Percentiles rank a stretch among this genome's conserved stretches.
phyloP scores from a whole-genome alignment of 768 basidiomycete species.

The Termitomyces sp. region DNA sequence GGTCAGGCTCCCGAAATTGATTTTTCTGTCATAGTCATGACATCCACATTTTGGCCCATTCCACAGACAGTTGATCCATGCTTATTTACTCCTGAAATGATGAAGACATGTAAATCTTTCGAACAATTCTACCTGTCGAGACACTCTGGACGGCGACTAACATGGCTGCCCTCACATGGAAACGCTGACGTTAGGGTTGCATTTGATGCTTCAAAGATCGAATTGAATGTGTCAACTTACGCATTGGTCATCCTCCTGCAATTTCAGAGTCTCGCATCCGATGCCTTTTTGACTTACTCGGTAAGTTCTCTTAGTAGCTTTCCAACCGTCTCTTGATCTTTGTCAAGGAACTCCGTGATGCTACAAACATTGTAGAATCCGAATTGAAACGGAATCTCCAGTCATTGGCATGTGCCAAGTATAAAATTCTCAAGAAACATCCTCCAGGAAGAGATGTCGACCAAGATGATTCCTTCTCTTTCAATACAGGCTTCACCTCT shows the following conservation, averaged over 20 bases:
- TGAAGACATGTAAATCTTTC: conserved; percentile 67
- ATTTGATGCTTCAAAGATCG: conserved; percentile 79
- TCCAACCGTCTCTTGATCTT: background rate
- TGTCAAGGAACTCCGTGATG: conserved; percentile 75
- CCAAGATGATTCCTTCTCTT: conserved; percentile 76
- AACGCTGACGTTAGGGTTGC: conserved; percentile 82
- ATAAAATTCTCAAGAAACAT: conserved; percentile 86
- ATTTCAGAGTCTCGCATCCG: conserved; percentile 69
- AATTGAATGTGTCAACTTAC: conserved; percentile 89
- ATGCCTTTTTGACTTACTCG: conserved; percentile 70
- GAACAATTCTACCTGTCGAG: conserved; percentile 86
- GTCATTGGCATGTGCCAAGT: conserved; percentile 93
- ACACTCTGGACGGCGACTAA: conserved; percentile 85
- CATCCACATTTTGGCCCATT: conserved; percentile 95
- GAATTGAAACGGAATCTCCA: conserved; percentile 93
- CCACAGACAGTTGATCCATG: conserved; percentile 60
- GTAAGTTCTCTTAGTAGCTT: conserved; percentile 33
- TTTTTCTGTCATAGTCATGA: conserved; percentile 88
- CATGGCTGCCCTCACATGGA: conserved; percentile 89
- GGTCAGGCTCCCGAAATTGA: conserved; percentile 69
- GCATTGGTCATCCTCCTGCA: conserved; percentile 83
- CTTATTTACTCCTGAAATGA: conserved; percentile 59
- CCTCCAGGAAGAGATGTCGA: conserved; percentile 84
- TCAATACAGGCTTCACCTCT: conserved; percentile 80
- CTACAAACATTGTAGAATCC: conserved; percentile 65